Evolutionary conservation across 2,329 filamentous ascomycete species (phyloP), one percentile per base, ranked within the genome.

Genomic region (Diaporthe amygdali): DNA sequence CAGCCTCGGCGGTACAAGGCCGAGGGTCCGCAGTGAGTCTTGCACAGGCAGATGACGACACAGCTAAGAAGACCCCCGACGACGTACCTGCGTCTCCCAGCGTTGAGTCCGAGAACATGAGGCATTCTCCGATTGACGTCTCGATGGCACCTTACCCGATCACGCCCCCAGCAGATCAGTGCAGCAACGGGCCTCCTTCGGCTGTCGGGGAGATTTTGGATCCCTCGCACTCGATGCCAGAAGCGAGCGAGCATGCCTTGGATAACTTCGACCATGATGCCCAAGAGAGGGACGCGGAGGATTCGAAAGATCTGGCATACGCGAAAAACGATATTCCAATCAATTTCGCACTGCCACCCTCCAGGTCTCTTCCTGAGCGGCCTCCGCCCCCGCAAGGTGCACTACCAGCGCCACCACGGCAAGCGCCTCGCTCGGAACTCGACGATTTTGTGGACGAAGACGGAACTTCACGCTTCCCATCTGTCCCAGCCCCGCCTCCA

Each of bases 61-160:
- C 76, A 2, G 75, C 78, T 0, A 80, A 79, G 66, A 80, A 80
- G 67, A 78, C 76, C 39, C 74, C 77, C 25, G 56, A 77, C n/a
- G 80, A 81, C 15, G 76, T 81, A 22, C 84, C 87, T 10, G 81
- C 83, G 39, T 89, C 88, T 10, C 87, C 87, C 10, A 83, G 80
- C 32, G 74, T 86, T 59, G 87, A 88, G 71, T 85, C 85, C 1
- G 86, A 87, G 71, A 85, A 83, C 74, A 81, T 82, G 66, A 87
- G 84, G 73, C 83, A 85, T 64, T 91, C 90, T 3, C 89, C 90
- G n/a, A 84, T 91, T 55, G 86, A 91, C 63, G 82, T 90, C 69
- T 79, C 84, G 15, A 80, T 91, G 76, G 89, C 90, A 20, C 90
- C 89, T 0, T 92, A 92, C 78, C 90, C 90, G 3, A 90, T 91